Percentiles rank a stretch among this genome's conserved stretches.
Evolutionary conservation across 768 basidiomycete genomes (phyloP).

Genomic region (Naematelia aurantialba): DNA sequence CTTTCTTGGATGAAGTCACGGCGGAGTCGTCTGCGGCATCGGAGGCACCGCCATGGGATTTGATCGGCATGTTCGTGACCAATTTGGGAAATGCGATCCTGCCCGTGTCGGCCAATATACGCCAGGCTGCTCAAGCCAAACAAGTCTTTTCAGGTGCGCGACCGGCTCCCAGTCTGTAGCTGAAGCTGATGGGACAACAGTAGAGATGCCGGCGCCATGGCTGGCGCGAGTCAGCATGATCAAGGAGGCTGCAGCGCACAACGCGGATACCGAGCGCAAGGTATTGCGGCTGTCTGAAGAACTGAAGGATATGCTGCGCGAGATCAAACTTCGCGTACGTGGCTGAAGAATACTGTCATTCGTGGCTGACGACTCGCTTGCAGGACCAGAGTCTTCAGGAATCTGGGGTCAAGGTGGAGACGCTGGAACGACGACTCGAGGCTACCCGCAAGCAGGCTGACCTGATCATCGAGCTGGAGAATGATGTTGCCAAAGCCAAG

Average conservation of each 20-base stretch:
- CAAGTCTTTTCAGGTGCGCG: conserved; percentile 65
- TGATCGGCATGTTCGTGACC: conserved; percentile 65
- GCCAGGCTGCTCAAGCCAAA: conserved; percentile 65
- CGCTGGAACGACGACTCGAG: conserved; percentile 91
- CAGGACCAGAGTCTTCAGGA: conserved; percentile 90
- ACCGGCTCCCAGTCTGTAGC: background rate
- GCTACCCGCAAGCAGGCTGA: conserved; percentile 86
- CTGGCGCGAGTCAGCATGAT: conserved; percentile 73
- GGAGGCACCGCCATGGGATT: conserved; percentile 70
- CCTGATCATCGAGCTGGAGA: conserved; percentile 72
- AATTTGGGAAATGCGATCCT: conserved; percentile 69
- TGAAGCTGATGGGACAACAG: conserved; percentile 17
- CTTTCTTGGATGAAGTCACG: conserved; percentile 70
- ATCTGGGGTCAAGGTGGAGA: conserved; percentile 81
- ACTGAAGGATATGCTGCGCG: conserved; percentile 78
- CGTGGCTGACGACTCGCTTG: no score
- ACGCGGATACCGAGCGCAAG: conserved; percentile 87
- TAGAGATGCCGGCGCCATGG: conserved; percentile 73
- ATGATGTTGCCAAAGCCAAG: conserved; percentile 69
- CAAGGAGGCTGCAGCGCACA: conserved; percentile 74
- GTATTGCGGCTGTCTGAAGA: conserved; percentile 82
- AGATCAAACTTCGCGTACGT: conserved; percentile 61
- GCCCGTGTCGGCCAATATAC: conserved; percentile 60
- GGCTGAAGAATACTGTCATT: no score
- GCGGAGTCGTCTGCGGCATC: conserved; percentile 61